A percentile compares a stretch with the other conserved stretches of the same genome.
Conservation (phyloP, 2,329 filamentous ascomycete genomes). For the Xylariaceae sp. region DNA sequence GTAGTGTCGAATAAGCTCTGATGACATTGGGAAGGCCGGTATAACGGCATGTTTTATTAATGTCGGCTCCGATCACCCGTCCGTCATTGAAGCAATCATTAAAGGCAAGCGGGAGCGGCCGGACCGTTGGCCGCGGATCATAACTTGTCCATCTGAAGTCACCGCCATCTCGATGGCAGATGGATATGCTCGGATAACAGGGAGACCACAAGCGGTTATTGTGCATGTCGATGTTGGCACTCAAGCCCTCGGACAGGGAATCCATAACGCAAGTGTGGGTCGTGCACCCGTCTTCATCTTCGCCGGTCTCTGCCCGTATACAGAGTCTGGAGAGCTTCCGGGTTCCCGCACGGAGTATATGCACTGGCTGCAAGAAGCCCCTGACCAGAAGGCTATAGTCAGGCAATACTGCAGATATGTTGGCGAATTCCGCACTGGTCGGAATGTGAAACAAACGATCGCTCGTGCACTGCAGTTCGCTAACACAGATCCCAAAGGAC, state of each 20-base stretch:
- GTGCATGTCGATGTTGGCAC: constrained; percentile 77
- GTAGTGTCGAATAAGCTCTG: not conserved
- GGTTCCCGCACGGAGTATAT: constrained; percentile 72
- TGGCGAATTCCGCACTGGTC: constrained; percentile 66
- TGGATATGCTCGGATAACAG: constrained; percentile 64
- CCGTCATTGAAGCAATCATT: constrained; percentile 69
- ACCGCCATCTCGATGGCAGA: constrained; percentile 74
- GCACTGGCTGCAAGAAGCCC: constrained; percentile 76
- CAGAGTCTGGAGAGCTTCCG: constrained; percentile 66
- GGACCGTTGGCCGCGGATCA: constrained; percentile 59
- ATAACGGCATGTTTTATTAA: constrained; percentile 56
- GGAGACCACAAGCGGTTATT: constrained; percentile 66
- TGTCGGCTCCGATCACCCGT: constrained; percentile 60
- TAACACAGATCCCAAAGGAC: constrained; percentile 63
- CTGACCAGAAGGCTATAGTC: constrained; percentile 70
- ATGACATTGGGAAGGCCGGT: constrained; percentile 44
- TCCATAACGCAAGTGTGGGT: constrained; percentile 69
- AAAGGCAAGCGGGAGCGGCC: constrained; percentile 65
- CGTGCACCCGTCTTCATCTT: constrained; percentile 70
- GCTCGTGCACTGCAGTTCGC: constrained; percentile 70
- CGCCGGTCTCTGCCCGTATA: constrained; percentile 69
- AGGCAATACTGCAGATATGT: constrained; percentile 69
- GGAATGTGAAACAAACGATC: constrained; percentile 72
- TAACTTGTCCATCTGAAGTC: constrained; percentile 63
- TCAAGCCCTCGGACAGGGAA: constrained; percentile 66